Evolutionary conservation across 192 early-diverging fungal genomes (phyloP).

Genomic region (Obelidium mucronatum): DNA sequence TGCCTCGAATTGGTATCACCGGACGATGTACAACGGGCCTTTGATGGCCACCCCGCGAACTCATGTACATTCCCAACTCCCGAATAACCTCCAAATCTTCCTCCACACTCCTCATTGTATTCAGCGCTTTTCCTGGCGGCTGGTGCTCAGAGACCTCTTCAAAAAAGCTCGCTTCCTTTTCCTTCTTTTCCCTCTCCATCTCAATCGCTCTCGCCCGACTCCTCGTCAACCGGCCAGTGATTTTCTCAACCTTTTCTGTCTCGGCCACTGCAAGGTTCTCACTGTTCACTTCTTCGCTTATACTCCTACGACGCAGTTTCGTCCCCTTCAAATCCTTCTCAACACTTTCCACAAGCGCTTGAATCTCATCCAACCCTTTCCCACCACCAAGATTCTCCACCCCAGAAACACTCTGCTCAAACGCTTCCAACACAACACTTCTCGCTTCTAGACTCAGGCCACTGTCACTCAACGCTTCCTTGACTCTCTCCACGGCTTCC

Average conservation of each 20-base stretch:
- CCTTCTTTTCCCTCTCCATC: background rate
- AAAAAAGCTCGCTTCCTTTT: background rate
- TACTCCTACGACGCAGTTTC: no score
- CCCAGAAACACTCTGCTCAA: conserved; percentile 4
- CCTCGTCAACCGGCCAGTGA: background rate
- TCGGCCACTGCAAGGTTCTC: background rate
- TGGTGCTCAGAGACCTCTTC: background rate
- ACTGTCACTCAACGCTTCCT: background rate
- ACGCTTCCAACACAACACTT: conserved; percentile 9
- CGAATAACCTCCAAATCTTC: background rate
- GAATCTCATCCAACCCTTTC: background rate
- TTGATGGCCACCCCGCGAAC: background rate
- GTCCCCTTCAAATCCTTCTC: background rate
- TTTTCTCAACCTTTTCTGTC: background rate
- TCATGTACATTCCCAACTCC: conserved; percentile 16
- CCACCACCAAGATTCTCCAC: background rate
- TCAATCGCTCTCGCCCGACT: background rate
- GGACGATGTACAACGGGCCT: background rate
- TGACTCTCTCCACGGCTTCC: background rate
- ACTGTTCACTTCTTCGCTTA: background rate
- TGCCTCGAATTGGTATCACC: background rate
- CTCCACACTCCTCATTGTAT: conserved; percentile 18
- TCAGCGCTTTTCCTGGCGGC: conserved; percentile 10
- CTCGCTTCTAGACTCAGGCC: background rate
- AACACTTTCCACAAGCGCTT: background rate